Evolutionary conservation across 1,284 basidiomycete species (phyloP).

Genomic region (Omphalotus olearius): DNA sequence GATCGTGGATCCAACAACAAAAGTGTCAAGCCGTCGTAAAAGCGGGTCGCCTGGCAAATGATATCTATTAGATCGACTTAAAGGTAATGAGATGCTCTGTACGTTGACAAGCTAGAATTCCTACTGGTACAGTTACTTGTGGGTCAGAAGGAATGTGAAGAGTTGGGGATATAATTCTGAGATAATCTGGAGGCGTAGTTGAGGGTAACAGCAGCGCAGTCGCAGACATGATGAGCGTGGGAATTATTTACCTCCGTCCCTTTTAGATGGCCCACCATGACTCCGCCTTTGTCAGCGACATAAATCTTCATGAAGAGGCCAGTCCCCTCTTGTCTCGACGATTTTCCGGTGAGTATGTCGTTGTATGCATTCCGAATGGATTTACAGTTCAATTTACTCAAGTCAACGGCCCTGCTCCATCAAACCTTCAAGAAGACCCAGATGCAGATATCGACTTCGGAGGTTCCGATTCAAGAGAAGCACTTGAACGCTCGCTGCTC

Average conservation of each 20-base stretch:
- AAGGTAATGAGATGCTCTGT: constrained; percentile 18
- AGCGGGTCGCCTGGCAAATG: constrained; percentile 57
- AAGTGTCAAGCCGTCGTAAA: constrained; percentile 49
- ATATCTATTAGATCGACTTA: constrained; percentile 13
- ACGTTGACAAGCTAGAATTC: constrained; percentile 73
- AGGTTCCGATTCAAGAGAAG: constrained; percentile 28
- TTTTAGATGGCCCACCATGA: too few relatives aligned
- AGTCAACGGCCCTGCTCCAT: too few relatives aligned
- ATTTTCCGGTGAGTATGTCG: too few relatives aligned
- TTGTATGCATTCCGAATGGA: too few relatives aligned
- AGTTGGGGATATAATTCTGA: constrained; percentile 56
- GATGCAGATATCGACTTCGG: constrained; percentile 35
- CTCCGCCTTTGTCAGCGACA: too few relatives aligned
- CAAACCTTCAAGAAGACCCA: constrained; percentile 11
- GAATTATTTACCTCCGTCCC: too few relatives aligned
- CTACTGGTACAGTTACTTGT: constrained; percentile 55
- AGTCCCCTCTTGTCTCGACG: too few relatives aligned
- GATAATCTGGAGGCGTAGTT: constrained; percentile 52
- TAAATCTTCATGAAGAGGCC: too few relatives aligned
- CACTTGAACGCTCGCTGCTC: constrained; percentile 30
- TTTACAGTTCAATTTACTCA: too few relatives aligned
- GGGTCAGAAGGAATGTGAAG: constrained; percentile 49
- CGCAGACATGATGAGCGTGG: too few relatives aligned
- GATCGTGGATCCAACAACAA: constrained; percentile 43
- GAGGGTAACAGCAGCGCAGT: constrained; percentile 20